Percentiles rank a stretch among this genome's conserved stretches.
These are phyloP conservation scores for Ilyonectria mors-panacis DNA, from an alignment of 2,329 filamentous ascomycete genomes.

Conservation along the genomic window DNA sequence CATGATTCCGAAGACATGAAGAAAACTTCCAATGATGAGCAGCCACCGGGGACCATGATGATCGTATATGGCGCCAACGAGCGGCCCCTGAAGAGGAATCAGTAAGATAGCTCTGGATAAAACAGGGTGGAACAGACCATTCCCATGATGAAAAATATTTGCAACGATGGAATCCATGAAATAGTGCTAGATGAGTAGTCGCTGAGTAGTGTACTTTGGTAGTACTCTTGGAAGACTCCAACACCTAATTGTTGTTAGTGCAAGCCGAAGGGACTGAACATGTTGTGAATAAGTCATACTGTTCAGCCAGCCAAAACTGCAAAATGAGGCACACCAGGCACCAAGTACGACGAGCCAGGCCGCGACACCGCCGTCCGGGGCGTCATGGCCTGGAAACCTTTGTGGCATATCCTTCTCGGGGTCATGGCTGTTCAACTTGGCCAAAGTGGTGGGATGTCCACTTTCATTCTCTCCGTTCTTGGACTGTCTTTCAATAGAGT, in stretches of 20 bases:
- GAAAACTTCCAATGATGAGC: constrained; percentile 64
- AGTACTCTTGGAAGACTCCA: constrained; percentile 72
- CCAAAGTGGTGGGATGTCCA: too few species aligned
- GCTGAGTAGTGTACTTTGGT: constrained; percentile 62
- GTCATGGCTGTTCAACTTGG: not conserved
- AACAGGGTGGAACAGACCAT: constrained; percentile 47
- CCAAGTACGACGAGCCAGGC: constrained; percentile 57
- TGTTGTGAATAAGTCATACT: constrained; percentile 51
- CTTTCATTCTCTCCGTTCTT: not conserved
- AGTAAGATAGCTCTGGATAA: not conserved
- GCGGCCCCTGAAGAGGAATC: constrained; percentile 60
- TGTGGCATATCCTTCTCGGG: not conserved
- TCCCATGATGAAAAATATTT: constrained; percentile 67
- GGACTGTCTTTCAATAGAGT: not conserved
- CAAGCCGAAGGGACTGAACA: not conserved
- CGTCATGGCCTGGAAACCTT: not conserved
- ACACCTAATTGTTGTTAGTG: constrained; percentile 44
- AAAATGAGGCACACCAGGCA: constrained; percentile 56
- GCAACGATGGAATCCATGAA: constrained; percentile 72
- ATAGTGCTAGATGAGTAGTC: constrained; percentile 66
- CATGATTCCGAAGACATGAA: constrained; percentile 75
- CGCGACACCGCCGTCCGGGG: constrained; percentile 41
- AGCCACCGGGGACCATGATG: constrained; percentile 72
- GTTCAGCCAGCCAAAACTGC: constrained; percentile 59
- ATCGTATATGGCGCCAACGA: constrained; percentile 75